A percentile compares a stretch with the other conserved stretches of the same genome.
phyloP scores from a whole-genome alignment of 164 flowering plant species.

The Vitis amurensis region DNA sequence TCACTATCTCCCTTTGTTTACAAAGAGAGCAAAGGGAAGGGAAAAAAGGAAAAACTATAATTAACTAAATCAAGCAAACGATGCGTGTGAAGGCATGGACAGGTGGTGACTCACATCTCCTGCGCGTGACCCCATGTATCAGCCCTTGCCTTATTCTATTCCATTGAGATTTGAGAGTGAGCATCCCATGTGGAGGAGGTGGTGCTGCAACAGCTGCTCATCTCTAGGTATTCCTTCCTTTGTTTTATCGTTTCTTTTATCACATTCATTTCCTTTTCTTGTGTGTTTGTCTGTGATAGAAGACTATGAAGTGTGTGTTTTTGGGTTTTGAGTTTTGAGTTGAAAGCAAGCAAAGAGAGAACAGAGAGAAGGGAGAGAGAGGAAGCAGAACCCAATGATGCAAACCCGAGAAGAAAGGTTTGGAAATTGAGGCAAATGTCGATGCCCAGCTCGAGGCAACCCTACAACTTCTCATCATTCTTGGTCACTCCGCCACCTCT shows the following conservation, averaged over 20 bases:
- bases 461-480: slow-evolving; percentile 3
- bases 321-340: slow-evolving; percentile 31
- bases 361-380: slow-evolving; percentile 20
- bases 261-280: background rate
- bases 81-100: background rate
- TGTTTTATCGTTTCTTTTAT: slow-evolving; percentile 13
- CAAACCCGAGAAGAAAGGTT: slow-evolving; percentile 54
- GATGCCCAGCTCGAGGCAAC: slow-evolving; percentile 38
- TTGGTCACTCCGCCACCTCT: slow-evolving; percentile 3
- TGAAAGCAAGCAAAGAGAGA: slow-evolving; percentile 29
- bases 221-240: slow-evolving; percentile 31
- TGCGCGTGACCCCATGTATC: slow-evolving; percentile 22
- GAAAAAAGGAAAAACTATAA: slow-evolving; percentile 3
- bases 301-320: slow-evolving; percentile 8
- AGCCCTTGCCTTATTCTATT: slow-evolving; percentile 4
- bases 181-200: slow-evolving; percentile 16
- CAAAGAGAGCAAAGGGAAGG: background rate
- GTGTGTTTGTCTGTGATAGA: background rate
- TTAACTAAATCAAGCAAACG: background rate
- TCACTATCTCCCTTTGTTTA: background rate
- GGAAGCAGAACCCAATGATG: slow-evolving; percentile 27
- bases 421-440: slow-evolving; percentile 63
- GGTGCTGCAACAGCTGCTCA: slow-evolving; percentile 28
- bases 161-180: background rate
- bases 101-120: slow-evolving; percentile 7